Percentiles rank a stretch among this genome's conserved stretches.
Conservation (phyloP, 2,329 filamentous ascomycete genomes). For the Hymenoscyphus scutula region DNA sequence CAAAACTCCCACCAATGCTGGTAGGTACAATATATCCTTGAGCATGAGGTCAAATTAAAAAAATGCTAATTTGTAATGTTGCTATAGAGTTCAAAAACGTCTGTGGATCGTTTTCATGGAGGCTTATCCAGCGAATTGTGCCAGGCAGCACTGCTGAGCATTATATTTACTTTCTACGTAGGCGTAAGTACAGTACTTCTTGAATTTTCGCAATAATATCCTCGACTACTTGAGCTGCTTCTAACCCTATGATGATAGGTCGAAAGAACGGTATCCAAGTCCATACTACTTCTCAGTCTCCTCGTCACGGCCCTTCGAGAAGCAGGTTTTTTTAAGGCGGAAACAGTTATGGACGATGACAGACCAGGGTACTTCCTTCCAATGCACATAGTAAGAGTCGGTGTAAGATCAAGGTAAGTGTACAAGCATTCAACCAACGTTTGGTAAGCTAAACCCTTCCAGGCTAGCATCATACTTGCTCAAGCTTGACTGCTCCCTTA, state of each 20-base stretch:
- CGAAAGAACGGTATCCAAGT: slow-evolving; percentile 35
- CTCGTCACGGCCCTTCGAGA: slow-evolving; percentile 39
- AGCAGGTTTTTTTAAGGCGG: slow-evolving; percentile 39
- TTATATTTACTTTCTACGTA: slow-evolving; percentile 40
- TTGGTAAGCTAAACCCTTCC: neutral
- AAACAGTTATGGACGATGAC: slow-evolving; percentile 39
- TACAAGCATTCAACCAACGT: neutral
- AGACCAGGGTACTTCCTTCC: slow-evolving; percentile 41
- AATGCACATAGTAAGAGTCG: slow-evolving; percentile 35
- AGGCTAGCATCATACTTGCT: slow-evolving; percentile 39
- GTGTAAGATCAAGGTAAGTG: slow-evolving; percentile 40
- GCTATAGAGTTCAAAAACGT: slow-evolving; percentile 29
- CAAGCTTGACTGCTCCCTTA: slow-evolving; percentile 42
- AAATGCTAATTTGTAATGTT: slow-evolving; percentile 3
- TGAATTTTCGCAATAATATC: neutral
- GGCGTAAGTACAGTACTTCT: slow-evolving; percentile 22
- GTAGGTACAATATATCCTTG: slow-evolving; percentile 20
- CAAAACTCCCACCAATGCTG: slow-evolving; percentile 24
- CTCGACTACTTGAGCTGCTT: neutral
- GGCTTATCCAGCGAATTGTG: slow-evolving; percentile 29
- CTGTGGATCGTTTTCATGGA: slow-evolving; percentile 32
- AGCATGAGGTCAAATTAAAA: neutral
- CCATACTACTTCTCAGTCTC: slow-evolving; percentile 38
- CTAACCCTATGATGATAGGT: slow-evolving; percentile 27
- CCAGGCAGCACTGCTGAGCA: slow-evolving; percentile 39